A percentile compares a stretch with the other conserved stretches of the same genome.
Evolutionary conservation across 345 rosid species (phyloP).

Genomic region (Salix udensis): DNA sequence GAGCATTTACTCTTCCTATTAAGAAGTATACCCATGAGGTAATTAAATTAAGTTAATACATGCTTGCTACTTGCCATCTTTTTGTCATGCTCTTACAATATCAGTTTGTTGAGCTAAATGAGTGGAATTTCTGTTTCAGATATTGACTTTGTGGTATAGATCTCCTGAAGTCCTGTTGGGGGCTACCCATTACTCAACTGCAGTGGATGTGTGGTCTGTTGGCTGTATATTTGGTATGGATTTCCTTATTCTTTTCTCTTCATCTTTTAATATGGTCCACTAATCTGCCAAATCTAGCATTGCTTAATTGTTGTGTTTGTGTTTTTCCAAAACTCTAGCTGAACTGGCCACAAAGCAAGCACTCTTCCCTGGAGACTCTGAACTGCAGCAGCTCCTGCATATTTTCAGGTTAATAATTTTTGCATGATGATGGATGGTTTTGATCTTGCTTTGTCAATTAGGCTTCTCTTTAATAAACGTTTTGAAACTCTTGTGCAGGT

Average conservation of each 20-base stretch:
- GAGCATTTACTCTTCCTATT: conserved; percentile 84
- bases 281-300: neutral
- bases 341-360: conserved; percentile 85
- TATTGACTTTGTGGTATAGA: conserved; percentile 92
- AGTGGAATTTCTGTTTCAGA: conserved; percentile 36
- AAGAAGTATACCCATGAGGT: conserved; percentile 98
- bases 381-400: conserved; percentile 90
- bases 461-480: neutral
- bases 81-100: neutral
- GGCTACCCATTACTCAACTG: conserved; percentile 91
- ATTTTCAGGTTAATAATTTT: conserved; percentile 59
- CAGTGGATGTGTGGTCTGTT: conserved; percentile 96
- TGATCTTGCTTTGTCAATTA: neutral
- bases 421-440: neutral
- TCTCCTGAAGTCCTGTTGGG: conserved; percentile 97
- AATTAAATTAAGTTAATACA: neutral
- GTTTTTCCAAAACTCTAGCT: conserved; percentile 35
- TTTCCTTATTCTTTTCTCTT: neutral
- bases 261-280: neutral
- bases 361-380: conserved; percentile 90
- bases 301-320: conserved; percentile 2
- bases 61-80: neutral
- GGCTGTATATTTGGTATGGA: conserved; percentile 81
- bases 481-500: conserved; percentile 36
- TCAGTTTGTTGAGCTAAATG: neutral